A percentile compares a stretch with the other conserved stretches of the same genome.
Evolutionary conservation across 805 yeast genomes (phyloP).

Genomic region (Candida koratica): DNA sequence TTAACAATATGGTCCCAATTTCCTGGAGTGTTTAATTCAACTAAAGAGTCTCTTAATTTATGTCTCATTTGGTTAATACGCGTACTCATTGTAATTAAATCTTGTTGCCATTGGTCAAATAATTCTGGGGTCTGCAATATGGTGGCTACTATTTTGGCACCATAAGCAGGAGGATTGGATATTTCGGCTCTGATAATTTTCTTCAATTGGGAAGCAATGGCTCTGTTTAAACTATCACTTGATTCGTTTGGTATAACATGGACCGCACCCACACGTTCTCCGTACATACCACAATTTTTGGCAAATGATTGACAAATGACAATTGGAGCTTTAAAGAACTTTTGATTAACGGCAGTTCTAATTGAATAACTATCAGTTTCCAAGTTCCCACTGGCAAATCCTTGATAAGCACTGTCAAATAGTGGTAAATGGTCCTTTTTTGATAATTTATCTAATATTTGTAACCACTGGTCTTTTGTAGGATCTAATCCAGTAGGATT

Average conservation of each 20-base stretch:
- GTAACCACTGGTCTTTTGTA: constrained; percentile 71
- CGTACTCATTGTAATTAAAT: constrained; percentile 80
- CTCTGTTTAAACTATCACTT: constrained; percentile 41
- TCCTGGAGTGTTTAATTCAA: constrained; percentile 72
- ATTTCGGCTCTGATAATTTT: constrained; percentile 76
- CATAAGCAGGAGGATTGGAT: constrained; percentile 94
- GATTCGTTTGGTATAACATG: constrained; percentile 59
- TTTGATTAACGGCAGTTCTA: constrained; percentile 51
- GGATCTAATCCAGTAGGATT: constrained; percentile 98
- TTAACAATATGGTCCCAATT: constrained; percentile 85
- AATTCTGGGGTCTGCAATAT: constrained; percentile 67
- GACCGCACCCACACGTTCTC: constrained; percentile 94
- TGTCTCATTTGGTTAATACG: constrained; percentile 80
- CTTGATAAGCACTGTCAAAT: constrained; percentile 96
- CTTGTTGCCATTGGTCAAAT: constrained; percentile 75
- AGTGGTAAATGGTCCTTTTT: constrained; percentile 67
- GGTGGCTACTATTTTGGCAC: constrained; percentile 82
- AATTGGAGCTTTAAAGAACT: constrained; percentile 26
- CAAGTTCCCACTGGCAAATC: constrained; percentile 88
- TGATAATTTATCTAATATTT: constrained; percentile 60
- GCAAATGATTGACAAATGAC: constrained; percentile 93
- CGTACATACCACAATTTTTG: constrained; percentile 94
- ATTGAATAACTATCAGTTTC: constrained; percentile 82
- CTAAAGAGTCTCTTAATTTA: constrained; percentile 57
- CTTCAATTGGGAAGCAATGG: constrained; percentile 72